These are phyloP conservation scores for Thuidium tamariscinum DNA, from an alignment of 225 moss, liverwort and hornwort genomes.

Conservation along the genomic window DNA sequence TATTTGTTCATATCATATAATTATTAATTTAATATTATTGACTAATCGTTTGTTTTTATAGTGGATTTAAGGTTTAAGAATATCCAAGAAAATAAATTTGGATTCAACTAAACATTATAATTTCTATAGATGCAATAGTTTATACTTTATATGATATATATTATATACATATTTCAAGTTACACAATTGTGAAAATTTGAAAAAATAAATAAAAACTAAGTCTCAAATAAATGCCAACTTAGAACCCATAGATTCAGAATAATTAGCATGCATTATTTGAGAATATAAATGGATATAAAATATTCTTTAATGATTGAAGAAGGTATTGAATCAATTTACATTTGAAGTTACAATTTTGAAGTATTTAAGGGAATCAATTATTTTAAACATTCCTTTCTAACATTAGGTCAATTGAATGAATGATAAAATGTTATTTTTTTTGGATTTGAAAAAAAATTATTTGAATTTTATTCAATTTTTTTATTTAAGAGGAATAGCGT, in stretches of 20 bases:
- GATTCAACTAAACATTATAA: not conserved
- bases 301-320: rapidly evolving
- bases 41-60: rapidly evolving
- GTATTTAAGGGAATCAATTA: not conserved
- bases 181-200: not conserved
- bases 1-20: not conserved
- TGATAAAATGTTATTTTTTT: rapidly evolving
- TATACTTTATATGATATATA: not conserved
- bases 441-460: too few relatives aligned
- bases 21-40: too few relatives aligned
- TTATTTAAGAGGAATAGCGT: rapidly evolving
- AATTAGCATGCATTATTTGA: not conserved
- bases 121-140: not conserved
- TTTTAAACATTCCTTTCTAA: not conserved
- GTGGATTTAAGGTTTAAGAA: too few relatives aligned
- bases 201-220: rapidly evolving
- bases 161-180: not conserved
- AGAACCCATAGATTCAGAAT: not conserved
- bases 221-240: too few relatives aligned
- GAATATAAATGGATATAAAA: not conserved
- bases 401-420: rapidly evolving
- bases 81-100: not conserved
- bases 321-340: too few relatives aligned
- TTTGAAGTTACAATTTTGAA: too few relatives aligned
- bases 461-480: not conserved